Evolutionary conservation across 164 flowering plant species (phyloP).

Genomic region (Cinnamomum micranthum): DNA sequence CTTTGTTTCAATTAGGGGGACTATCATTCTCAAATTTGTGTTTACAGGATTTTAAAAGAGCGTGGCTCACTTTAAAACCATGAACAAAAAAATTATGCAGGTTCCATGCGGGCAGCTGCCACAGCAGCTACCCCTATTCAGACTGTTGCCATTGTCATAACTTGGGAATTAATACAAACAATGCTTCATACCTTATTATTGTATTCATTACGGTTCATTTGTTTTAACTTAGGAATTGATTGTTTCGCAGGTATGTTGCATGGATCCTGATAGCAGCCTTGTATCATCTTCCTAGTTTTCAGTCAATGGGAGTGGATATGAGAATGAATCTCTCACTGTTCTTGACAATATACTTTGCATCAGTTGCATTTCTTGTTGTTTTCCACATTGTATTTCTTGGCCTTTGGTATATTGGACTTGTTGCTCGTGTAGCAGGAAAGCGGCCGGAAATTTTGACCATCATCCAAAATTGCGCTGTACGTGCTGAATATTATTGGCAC

Average conservation of each 20-base stretch:
- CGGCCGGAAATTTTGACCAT: conserved; percentile 84
- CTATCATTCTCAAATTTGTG: too few species aligned
- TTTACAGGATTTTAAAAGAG: not conserved
- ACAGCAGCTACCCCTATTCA: not conserved
- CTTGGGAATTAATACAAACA: not conserved
- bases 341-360: conserved; percentile 73
- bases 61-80: not conserved
- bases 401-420: conserved; percentile 96
- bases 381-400: conserved; percentile 88
- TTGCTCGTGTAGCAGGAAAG: conserved; percentile 94
- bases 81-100: not conserved
- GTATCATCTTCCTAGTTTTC: conserved; percentile 98
- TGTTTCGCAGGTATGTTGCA: conserved; percentile 69
- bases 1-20: too few species aligned
- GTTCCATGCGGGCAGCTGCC: not conserved
- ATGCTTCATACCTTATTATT: not conserved
- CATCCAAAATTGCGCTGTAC: conserved; percentile 95
- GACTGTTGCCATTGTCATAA: not conserved
- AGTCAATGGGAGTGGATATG: conserved; percentile 98
- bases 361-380: conserved; percentile 78
- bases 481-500: conserved; percentile 21
- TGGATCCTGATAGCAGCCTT: conserved; percentile 95
- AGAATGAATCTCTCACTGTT: conserved; percentile 97
- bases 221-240: conserved; percentile 5
- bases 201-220: not conserved